phyloP scores from a whole-genome alignment of 2,329 filamentous ascomycete species.

The Lomentospora prolificans region DNA sequence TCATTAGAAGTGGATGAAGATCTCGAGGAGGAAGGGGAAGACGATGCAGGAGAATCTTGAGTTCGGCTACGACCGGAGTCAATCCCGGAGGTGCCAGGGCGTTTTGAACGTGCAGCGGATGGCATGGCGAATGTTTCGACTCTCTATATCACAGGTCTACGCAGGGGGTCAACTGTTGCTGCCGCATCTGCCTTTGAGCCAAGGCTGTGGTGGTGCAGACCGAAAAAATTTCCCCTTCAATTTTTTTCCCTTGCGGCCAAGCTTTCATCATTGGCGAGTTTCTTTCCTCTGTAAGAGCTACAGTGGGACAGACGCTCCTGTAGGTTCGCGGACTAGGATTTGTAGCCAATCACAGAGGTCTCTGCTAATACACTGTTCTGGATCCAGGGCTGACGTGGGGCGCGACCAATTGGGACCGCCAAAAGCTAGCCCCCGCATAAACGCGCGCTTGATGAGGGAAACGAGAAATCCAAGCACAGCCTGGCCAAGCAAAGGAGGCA shows the following conservation, averaged over 20 bases:
- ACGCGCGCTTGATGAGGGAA: constrained; percentile 20
- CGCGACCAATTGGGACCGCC: not conserved
- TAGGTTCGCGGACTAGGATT: not conserved
- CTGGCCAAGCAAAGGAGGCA: not conserved
- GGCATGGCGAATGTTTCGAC: too few relatives aligned
- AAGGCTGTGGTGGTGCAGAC: not conserved
- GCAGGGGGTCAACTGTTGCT: too few relatives aligned
- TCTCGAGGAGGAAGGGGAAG: not conserved
- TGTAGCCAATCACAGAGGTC: not conserved
- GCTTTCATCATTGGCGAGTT: not conserved
- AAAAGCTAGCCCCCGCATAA: constrained; percentile 11
- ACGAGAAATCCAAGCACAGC: not conserved
- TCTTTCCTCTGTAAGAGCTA: not conserved
- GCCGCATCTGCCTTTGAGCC: too few relatives aligned
- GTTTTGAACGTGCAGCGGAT: constrained; percentile 5
- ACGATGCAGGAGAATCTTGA: not conserved
- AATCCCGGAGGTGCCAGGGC: not conserved
- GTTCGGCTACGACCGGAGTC: not conserved
- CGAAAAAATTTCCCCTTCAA: not conserved
- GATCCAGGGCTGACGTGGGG: not conserved
- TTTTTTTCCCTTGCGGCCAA: not conserved
- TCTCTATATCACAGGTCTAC: not conserved
- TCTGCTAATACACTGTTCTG: not conserved
- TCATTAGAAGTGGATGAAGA: constrained; percentile 1
- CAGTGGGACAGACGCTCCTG: not conserved